A percentile compares a stretch with the other conserved stretches of the same genome.
phyloP scores from a whole-genome alignment of 306 rosid species.

The Pyrus betulifolia region DNA sequence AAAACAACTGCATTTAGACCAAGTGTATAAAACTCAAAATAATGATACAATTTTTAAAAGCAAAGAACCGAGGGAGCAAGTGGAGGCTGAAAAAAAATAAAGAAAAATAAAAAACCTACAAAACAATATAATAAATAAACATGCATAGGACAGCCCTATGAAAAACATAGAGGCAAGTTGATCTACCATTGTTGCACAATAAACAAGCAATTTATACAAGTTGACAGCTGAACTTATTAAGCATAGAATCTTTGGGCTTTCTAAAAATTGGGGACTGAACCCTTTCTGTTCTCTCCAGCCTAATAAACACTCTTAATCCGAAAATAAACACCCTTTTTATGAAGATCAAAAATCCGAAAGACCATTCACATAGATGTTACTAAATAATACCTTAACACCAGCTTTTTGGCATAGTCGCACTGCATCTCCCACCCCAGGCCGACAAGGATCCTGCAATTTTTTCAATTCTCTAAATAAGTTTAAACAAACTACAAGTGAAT shows the following conservation, averaged over 20 bases:
- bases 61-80: not conserved
- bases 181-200: not conserved
- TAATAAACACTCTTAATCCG: not conserved
- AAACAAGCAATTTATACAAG: not conserved
- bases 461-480: not conserved
- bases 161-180: not conserved
- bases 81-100: not conserved
- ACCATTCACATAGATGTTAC: not conserved
- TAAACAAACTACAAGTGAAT: not conserved
- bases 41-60: not conserved
- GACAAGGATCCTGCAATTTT: conserved; percentile 63
- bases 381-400: conserved; percentile 74
- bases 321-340: not conserved
- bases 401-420: conserved; percentile 83
- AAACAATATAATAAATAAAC: not conserved
- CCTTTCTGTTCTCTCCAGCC: not conserved
- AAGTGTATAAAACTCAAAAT: not conserved
- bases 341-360: not conserved
- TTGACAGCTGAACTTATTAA: not conserved
- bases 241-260: not conserved
- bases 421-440: conserved; percentile 64
- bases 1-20: not conserved
- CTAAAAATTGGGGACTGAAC: not conserved
- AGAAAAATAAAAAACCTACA: not conserved
- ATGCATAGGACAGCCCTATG: not conserved